A percentile compares a stretch with the other conserved stretches of the same genome.
These are phyloP conservation scores for Amanita pallidorosea DNA, from an alignment of 768 basidiomycete genomes.

Conservation along the genomic window DNA sequence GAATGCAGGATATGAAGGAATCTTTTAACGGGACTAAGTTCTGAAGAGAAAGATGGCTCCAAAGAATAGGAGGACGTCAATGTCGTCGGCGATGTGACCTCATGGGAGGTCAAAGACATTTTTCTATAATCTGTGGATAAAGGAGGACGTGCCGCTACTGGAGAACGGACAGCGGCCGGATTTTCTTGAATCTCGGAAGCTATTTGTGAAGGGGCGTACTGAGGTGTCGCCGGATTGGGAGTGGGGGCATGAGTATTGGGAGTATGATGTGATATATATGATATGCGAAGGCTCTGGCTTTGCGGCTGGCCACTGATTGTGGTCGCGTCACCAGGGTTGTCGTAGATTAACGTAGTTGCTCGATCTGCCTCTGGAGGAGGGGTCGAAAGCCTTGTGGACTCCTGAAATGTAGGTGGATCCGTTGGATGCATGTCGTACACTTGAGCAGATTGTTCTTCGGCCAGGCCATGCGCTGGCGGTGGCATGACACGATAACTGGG, in stretches of 20 bases:
- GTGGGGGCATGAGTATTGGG: slow-evolving; percentile 5
- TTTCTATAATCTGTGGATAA: slow-evolving; percentile 26
- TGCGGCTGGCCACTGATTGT: slow-evolving; percentile 1
- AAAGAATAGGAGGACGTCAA: slow-evolving; percentile 16
- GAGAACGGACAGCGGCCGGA: slow-evolving; percentile 13
- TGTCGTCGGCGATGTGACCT: slow-evolving; percentile 13
- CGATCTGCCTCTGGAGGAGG: slow-evolving; percentile 5
- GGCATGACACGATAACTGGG: slow-evolving; percentile 21
- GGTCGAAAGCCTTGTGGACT: slow-evolving; percentile 8
- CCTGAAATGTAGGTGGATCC: slow-evolving; percentile 11
- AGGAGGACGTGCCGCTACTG: slow-evolving; percentile 21
- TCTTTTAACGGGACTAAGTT: slow-evolving; percentile 27
- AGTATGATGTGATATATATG: slow-evolving; percentile 6
- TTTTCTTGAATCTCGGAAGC: slow-evolving; percentile 5
- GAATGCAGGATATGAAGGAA: slow-evolving; percentile 29
- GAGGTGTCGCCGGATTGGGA: slow-evolving; percentile 4
- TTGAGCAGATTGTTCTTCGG: slow-evolving; percentile 16
- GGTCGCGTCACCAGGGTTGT: slow-evolving; percentile 5
- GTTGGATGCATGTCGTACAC: slow-evolving; percentile 10
- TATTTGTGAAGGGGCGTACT: neutral
- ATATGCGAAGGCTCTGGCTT: slow-evolving; percentile 6
- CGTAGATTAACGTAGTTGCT: slow-evolving; percentile 5
- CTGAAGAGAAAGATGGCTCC: slow-evolving; percentile 26
- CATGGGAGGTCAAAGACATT: slow-evolving; percentile 19
- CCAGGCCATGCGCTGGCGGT: slow-evolving; percentile 15